A percentile compares a stretch with the other conserved stretches of the same genome.
Evolutionary conservation across 1,139 yeast species (phyloP).

Genomic region (Diutina rugosa): DNA sequence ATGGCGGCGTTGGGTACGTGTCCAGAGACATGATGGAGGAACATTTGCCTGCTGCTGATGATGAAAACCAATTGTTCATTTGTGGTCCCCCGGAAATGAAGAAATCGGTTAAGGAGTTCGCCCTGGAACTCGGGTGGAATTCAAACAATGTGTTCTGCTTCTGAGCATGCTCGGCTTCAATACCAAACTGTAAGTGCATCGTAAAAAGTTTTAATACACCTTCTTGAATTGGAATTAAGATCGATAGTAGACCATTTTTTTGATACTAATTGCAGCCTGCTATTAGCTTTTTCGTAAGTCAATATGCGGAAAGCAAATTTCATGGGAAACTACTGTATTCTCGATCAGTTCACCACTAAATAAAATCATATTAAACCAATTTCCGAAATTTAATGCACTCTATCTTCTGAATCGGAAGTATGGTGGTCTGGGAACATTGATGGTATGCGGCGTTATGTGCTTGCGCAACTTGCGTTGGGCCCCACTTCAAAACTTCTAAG

Average conservation of each 20-base stretch:
- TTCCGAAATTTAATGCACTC: too few species aligned
- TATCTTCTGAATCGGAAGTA: too few species aligned
- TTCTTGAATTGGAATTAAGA: too few species aligned
- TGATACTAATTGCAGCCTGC: too few species aligned
- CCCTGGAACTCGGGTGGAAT: slow-evolving; percentile 53
- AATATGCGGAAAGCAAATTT: too few species aligned
- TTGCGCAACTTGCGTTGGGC: background rate
- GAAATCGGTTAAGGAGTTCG: slow-evolving; percentile 30
- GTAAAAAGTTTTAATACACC: background rate
- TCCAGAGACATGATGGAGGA: slow-evolving; percentile 41
- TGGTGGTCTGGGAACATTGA: too few species aligned
- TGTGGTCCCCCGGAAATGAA: slow-evolving; percentile 77
- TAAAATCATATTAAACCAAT: too few species aligned
- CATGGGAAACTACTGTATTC: too few species aligned
- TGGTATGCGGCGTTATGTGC: too few species aligned
- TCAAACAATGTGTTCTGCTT: slow-evolving; percentile 64
- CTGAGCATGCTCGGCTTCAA: slow-evolving; percentile 11
- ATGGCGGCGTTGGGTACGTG: slow-evolving; percentile 46
- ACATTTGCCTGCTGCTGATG: slow-evolving; percentile 36
- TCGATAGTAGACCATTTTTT: too few species aligned
- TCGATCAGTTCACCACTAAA: too few species aligned
- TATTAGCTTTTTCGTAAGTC: too few species aligned
- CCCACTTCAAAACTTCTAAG: background rate
- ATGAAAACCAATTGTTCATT: slow-evolving; percentile 41
- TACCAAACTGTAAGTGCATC: background rate